Base-by-base conservation (phyloP, 192 early-diverging fungal genomes). In the Phlyctochytrium arcticum region DNA sequence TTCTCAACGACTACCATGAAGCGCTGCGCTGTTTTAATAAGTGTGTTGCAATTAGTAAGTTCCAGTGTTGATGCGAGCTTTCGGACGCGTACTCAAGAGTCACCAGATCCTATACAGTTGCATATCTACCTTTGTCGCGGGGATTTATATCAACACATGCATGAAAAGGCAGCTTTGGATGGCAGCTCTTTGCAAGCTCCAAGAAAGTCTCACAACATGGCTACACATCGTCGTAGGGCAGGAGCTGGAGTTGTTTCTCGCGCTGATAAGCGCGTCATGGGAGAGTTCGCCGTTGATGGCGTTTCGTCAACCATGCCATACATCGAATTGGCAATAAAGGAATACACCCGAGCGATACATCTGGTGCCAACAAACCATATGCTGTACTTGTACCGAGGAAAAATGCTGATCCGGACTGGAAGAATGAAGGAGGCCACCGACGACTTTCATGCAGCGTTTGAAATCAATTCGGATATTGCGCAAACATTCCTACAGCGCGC, bases 401-500 rank as follows among this genome's bases (percentile, higher is more conserved):
- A 67, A 19, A 34, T 84, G 37, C 56, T 84, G 53, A 36, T 84
- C 23, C 75, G 69, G 23, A 66, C 65, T 37, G 71, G 77, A 8
- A 37, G 57, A 36, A 80, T 80, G 69, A 69, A 67, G 36, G 78
- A 78, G 39, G 72, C 82, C 19, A 84, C 76, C 6, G 60, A 72
- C 42, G 78, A 84, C 39, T 84, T 84, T 47, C 79, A 81, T 35
- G 61, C 79, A 5, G 82, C 82, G 0, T 84, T 84, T 71, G 82
- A 80, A 36, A 63, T 84, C 27, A 84, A 81, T 57, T 60, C 82
- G 15, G 66, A 73, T 12, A 84, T 84, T 33, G 82, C 82, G 7
- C 78, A 84, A 49, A 84, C 82, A 15, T 80, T 80, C 46, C 42
- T 37, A 30, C 61, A 76, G 69, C 39, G 82, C 10, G 66, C 74